phyloP scores from a whole-genome alignment of 148 eudicot genomes.

The Chenopodium berlandieri region DNA sequence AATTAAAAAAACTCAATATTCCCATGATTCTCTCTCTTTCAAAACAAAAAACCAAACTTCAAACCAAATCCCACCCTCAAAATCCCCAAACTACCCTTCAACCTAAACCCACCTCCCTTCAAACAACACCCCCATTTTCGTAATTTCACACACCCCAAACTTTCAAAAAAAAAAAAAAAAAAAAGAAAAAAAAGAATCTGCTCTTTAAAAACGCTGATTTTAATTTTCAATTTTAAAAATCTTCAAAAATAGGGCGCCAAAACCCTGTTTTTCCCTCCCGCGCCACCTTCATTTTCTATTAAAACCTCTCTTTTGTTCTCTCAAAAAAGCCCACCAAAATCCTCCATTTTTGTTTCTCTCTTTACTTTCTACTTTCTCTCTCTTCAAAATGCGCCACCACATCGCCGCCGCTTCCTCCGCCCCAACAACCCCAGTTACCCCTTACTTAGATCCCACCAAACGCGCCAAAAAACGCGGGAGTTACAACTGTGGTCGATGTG shows the following conservation, averaged over 20 bases:
- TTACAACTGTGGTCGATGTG: slow-evolving; percentile 89
- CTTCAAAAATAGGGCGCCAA: slow-evolving; percentile 29
- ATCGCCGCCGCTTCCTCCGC: slow-evolving; percentile 33
- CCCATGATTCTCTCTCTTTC: no score
- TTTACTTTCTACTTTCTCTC: not conserved
- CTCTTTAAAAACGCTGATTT: not conserved
- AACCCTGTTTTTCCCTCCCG: slow-evolving; percentile 28
- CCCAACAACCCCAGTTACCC: slow-evolving; percentile 43
- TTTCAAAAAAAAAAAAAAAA: not conserved
- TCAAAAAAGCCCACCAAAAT: not conserved
- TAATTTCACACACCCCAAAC: not conserved
- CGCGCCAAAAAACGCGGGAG: slow-evolving; percentile 62
- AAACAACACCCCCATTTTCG: not conserved
- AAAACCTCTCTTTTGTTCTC: not conserved
- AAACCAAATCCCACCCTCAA: not conserved
- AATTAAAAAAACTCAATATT: no score
- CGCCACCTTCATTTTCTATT: slow-evolving; percentile 20
- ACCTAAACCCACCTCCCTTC: not conserved
- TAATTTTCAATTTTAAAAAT: not conserved
- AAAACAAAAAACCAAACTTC: not conserved
- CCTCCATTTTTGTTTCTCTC: not conserved
- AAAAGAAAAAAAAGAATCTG: not conserved
- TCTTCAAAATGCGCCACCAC: slow-evolving; percentile 40
- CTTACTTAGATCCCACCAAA: slow-evolving; percentile 35
- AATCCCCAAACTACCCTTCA: slow-evolving; percentile 23